phyloP scores from a whole-genome alignment of 495 filamentous ascomycete genomes.

The Cudoniella acicularis region DNA sequence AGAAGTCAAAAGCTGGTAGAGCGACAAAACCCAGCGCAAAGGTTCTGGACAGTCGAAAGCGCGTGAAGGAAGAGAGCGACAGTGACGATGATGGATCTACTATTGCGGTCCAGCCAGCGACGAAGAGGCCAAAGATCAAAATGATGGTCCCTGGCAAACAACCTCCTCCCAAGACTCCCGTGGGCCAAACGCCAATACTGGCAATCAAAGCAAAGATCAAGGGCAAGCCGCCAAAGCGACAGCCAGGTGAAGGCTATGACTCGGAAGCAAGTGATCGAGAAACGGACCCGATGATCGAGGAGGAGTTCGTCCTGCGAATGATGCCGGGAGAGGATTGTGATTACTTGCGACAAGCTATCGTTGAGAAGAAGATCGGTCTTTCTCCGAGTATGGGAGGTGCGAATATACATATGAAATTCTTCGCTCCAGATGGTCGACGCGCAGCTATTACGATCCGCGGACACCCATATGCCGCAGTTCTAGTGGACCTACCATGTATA shows the following conservation, averaged over 20 bases:
- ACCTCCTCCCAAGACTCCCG: slow-evolving; percentile 26
- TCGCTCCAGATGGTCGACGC: slow-evolving; percentile 70
- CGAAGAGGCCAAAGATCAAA: slow-evolving; percentile 39
- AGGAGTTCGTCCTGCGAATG: slow-evolving; percentile 88
- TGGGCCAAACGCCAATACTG: slow-evolving; percentile 30
- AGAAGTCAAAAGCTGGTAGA: slow-evolving; percentile 46
- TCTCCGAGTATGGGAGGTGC: slow-evolving; percentile 53
- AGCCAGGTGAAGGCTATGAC: slow-evolving; percentile 85
- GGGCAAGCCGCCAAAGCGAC: slow-evolving; percentile 59
- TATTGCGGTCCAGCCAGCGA: slow-evolving; percentile 20
- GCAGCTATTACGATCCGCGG: slow-evolving; percentile 67
- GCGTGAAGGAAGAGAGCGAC: slow-evolving; percentile 40
- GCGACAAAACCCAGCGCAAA: slow-evolving; percentile 45
- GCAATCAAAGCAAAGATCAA: slow-evolving; percentile 50
- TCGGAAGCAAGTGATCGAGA: slow-evolving; percentile 94
- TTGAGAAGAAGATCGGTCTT: slow-evolving; percentile 68
- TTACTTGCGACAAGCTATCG: slow-evolving; percentile 65
- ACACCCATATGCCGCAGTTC: slow-evolving; percentile 68
- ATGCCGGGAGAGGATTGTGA: slow-evolving; percentile 80
- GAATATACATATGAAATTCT: slow-evolving; percentile 74
- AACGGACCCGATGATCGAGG: slow-evolving; percentile 78
- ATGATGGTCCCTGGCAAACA: slow-evolving; percentile 10
- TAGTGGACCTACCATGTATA: slow-evolving; percentile 89
- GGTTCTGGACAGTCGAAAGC: slow-evolving; percentile 33
- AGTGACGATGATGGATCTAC: slow-evolving; percentile 37